Conservation (phyloP, 495 filamentous ascomycete species). For the Penicillium mononematosum region DNA sequence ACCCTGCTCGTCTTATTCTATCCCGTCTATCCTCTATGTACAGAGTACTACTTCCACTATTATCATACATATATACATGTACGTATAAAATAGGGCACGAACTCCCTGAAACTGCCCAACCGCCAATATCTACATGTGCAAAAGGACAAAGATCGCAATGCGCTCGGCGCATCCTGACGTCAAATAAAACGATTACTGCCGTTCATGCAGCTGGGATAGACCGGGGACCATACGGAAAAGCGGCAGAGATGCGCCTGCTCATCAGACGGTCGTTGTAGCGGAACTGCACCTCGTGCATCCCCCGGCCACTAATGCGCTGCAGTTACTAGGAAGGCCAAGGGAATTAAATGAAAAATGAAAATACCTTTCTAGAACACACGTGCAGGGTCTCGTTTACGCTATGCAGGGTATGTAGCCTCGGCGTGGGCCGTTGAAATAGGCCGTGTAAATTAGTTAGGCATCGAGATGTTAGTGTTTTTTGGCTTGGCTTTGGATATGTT, state of each 20-base stretch:
- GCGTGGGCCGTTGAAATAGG: slow-evolving; percentile 14
- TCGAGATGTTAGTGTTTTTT: not conserved
- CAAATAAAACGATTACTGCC: slow-evolving; percentile 7
- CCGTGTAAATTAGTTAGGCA: not conserved
- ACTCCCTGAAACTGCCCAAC: not conserved
- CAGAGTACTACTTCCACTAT: too few relatives aligned
- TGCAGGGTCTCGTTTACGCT: slow-evolving; percentile 7
- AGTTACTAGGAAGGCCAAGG: not conserved
- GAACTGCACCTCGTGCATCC: slow-evolving; percentile 15
- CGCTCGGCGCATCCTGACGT: slow-evolving; percentile 12
- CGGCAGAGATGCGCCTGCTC: slow-evolving; percentile 4
- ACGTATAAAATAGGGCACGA: not conserved
- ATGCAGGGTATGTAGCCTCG: slow-evolving; percentile 7
- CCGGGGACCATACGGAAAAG: slow-evolving; percentile 6
- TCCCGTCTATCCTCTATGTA: too few relatives aligned
- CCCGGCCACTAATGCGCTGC: slow-evolving; percentile 13
- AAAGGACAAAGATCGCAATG: slow-evolving; percentile 12
- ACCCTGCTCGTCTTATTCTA: not conserved
- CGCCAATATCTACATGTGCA: slow-evolving; percentile 1
- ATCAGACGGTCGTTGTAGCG: slow-evolving; percentile 8
- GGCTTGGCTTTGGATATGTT: not conserved
- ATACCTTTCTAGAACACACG: slow-evolving; percentile 10
- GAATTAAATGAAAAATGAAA: not conserved
- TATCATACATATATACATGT: not conserved
- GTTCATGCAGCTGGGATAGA: slow-evolving; percentile 12